Evolutionary conservation across 2,329 filamentous ascomycete genomes (phyloP), one percentile per base, ranked within the genome.

Genomic region (Calonectria honghensis): DNA sequence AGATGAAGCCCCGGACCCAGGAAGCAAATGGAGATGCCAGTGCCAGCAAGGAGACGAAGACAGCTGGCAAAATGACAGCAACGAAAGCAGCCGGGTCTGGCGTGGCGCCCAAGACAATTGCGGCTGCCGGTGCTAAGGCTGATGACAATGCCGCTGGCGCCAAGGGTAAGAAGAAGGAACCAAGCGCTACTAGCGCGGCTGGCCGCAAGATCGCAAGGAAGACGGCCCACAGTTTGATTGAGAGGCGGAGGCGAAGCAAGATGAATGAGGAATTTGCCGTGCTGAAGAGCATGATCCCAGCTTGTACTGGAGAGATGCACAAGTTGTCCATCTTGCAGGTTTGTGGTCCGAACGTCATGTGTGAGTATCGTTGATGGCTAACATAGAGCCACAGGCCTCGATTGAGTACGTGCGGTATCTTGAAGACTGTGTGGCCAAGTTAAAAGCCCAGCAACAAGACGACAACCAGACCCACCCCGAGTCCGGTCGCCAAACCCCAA

Each of bases 251-350:
- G 80, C 90, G 97, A 76, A 98, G 95, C 16, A 99, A 98, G 88
- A 99, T 98, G 96, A 98, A 99, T 80, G 96, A 98, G 84, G 97
- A 98, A 86, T 98, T 98, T 86, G 94, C 93, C 2, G 94, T 97
- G 20, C 87, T 98, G 78, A 98, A 98, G 86, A 91, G 94, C 80
- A 96, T 99, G 94, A 97, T 98, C 72, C 97, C 97, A 0, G 96
- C 97, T 2, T 98, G 97, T 84, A 92, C 91, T n/a, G 96, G 96
- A 9, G 96, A 98, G 82, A 98, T 98, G 97, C 97, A 98, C 85
- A 99, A 99, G 86, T 88, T 98, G 72, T 96, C 96, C 20, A 98
- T 98, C 79, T 87, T 98, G 66, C 96, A 98, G 91, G 96, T 97
- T 84, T 77, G 90, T 84, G 32, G 7, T 45, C 27, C 37, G 18